A percentile compares a stretch with the other conserved stretches of the same genome.
Conservation (phyloP, 495 filamentous ascomycete species). For the Aspergillus saccharolyticus region DNA sequence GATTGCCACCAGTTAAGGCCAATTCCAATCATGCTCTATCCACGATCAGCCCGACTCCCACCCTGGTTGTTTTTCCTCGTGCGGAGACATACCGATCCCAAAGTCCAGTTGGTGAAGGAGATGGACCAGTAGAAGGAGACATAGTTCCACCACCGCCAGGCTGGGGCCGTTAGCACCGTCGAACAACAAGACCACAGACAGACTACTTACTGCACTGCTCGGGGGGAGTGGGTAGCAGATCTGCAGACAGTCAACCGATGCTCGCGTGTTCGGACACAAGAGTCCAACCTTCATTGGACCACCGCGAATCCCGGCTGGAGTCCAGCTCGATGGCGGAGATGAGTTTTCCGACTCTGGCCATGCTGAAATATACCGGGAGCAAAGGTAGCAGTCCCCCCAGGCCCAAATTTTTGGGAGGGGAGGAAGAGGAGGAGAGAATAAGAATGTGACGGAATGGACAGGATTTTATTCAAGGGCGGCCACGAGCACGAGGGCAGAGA, state of each 20-base stretch:
- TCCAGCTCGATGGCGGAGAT: constrained; percentile 1
- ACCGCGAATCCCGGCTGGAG: constrained; percentile 3
- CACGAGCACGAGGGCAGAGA: neutral
- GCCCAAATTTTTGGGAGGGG: neutral
- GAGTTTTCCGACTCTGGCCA: neutral
- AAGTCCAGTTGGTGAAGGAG: constrained; percentile 39
- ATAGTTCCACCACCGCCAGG: constrained; percentile 37
- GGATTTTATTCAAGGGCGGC: constrained; percentile 3
- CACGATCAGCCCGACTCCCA: too few relatives aligned
- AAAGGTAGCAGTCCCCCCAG: neutral
- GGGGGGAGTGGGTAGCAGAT: constrained; percentile 14
- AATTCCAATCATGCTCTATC: constrained; percentile 35
- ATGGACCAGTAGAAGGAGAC: constrained; percentile 36
- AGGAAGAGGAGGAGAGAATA: neutral
- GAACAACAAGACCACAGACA: neutral
- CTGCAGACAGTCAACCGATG: constrained; percentile 2
- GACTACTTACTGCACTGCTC: constrained; percentile 13
- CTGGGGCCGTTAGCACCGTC: constrained; percentile 1
- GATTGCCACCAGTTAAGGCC: constrained; percentile 42
- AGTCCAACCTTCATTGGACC: constrained; percentile 4
- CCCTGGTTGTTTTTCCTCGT: neutral
- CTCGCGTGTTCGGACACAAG: neutral
- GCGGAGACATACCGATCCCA: constrained; percentile 20
- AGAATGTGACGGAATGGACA: neutral
- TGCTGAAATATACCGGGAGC: neutral